A percentile compares a stretch with the other conserved stretches of the same genome.
Evolutionary conservation across 768 basidiomycete species (phyloP).

Genomic region (Filobasidium wieringae): DNA sequence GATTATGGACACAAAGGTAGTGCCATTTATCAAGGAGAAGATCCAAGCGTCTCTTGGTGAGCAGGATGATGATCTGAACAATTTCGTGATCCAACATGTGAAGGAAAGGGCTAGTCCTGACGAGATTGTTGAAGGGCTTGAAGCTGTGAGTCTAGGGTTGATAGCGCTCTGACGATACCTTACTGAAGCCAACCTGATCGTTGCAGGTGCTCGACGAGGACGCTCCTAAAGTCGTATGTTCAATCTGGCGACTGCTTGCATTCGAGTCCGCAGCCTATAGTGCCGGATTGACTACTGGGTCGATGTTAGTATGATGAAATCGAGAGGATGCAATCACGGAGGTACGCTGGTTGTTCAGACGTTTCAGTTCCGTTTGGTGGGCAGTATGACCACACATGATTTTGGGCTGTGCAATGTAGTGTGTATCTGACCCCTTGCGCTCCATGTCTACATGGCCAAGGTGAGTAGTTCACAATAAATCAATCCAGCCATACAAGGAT

Average conservation of each 20-base stretch:
- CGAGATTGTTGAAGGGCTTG: conserved; percentile 77
- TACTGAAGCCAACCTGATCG: neutral
- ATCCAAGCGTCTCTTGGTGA: conserved; percentile 84
- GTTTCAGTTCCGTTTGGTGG: neutral
- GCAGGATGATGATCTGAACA: conserved; percentile 81
- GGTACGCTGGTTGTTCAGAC: conserved; percentile 8
- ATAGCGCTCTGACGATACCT: neutral
- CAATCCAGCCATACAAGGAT: too few relatives aligned
- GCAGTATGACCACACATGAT: neutral
- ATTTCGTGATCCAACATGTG: conserved; percentile 85
- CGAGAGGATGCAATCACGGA: neutral
- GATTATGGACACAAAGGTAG: conserved; percentile 73
- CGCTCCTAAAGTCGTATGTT: conserved; percentile 61
- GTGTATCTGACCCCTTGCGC: neutral
- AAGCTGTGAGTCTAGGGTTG: conserved; percentile 55
- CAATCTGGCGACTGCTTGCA: conserved; percentile 81
- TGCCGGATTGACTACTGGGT: conserved; percentile 76
- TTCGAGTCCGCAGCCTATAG: conserved; percentile 91
- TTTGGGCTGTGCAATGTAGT: neutral
- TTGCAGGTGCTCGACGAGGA: conserved; percentile 86
- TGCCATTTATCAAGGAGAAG: conserved; percentile 66
- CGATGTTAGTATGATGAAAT: conserved; percentile 50
- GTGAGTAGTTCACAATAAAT: too few relatives aligned
- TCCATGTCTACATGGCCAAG: neutral
- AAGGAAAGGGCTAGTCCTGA: conserved; percentile 77